Conservation (phyloP, 164 flowering plant genomes). For the Cinnamomum chago region DNA sequence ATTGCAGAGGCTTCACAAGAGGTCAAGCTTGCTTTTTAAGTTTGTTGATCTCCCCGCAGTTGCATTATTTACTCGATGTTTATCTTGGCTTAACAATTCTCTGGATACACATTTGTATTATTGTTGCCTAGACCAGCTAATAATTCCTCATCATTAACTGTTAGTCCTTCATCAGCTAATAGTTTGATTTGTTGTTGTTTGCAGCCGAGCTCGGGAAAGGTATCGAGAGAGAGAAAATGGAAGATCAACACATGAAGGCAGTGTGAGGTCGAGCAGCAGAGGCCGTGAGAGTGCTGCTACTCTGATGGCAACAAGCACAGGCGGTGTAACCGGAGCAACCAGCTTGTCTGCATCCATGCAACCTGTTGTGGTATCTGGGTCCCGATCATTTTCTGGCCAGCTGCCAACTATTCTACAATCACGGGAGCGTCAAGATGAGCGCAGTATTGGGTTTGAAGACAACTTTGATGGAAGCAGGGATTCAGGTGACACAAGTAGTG, state of each 20-base stretch:
- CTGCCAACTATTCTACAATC: slow-evolving; percentile 71
- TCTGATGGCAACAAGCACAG: slow-evolving; percentile 28
- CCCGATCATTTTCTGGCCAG: slow-evolving; percentile 61
- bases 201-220: slow-evolving; percentile 66
- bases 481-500: slow-evolving; percentile 79
- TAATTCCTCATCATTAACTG: no score
- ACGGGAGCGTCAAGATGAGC: slow-evolving; percentile 67
- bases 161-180: background rate
- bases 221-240: slow-evolving; percentile 83
- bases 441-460: slow-evolving; percentile 71
- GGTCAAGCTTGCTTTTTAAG: no score
- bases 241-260: slow-evolving; percentile 53
- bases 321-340: slow-evolving; percentile 25
- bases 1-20: no score
- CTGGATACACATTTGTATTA: background rate
- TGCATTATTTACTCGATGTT: background rate
- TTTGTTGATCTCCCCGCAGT: no score
- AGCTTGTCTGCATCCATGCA: slow-evolving; percentile 28
- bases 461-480: slow-evolving; percentile 81
- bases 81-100: background rate
- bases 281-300: slow-evolving; percentile 24
- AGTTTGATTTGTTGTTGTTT: background rate
- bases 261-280: slow-evolving; percentile 41
- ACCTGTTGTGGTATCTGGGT: slow-evolving; percentile 54
- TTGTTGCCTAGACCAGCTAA: background rate